Conservation (phyloP, 2,329 filamentous ascomycete genomes). For the Monosporascus sp. region DNA sequence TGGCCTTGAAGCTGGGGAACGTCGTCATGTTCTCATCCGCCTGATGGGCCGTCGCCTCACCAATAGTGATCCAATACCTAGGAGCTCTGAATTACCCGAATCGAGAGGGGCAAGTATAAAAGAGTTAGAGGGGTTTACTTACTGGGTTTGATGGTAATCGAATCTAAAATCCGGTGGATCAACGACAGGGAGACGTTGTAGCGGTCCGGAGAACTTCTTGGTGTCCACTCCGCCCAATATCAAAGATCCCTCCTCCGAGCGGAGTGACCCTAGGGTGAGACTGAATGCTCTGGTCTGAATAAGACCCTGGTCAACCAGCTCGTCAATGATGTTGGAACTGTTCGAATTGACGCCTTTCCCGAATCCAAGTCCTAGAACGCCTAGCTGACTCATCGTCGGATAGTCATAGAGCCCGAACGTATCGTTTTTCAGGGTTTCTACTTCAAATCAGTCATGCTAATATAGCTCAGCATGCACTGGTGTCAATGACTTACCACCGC, state of each 20-base stretch:
- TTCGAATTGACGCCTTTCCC: conserved; percentile 21
- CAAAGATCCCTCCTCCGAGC: conserved; percentile 21
- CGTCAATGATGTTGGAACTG: conserved; percentile 25
- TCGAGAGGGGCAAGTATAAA: background rate
- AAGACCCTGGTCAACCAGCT: conserved; percentile 20
- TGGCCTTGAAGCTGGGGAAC: background rate
- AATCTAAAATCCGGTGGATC: background rate
- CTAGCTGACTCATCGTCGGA: conserved; percentile 20
- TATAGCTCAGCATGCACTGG: too few species aligned
- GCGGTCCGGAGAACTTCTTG: conserved; percentile 35
- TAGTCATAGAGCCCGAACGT: conserved; percentile 25
- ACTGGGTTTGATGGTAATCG: background rate
- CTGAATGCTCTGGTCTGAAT: conserved; percentile 25
- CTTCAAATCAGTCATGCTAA: background rate
- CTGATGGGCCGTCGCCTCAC: background rate
- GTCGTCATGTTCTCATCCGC: background rate
- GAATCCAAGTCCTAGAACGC: conserved; percentile 28
- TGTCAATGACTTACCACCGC: background rate
- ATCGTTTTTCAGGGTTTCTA: conserved; percentile 13
- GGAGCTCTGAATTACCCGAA: background rate
- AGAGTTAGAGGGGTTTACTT: background rate
- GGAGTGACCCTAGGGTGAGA: conserved; percentile 25
- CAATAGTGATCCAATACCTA: conserved; percentile 2
- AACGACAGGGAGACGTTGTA: conserved; percentile 10
- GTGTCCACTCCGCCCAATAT: conserved; percentile 44